Evolutionary conservation across 1,284 basidiomycete species (phyloP), one percentile per base, ranked within the genome.

Genomic region (Apiotrichum domesticum): DNA sequence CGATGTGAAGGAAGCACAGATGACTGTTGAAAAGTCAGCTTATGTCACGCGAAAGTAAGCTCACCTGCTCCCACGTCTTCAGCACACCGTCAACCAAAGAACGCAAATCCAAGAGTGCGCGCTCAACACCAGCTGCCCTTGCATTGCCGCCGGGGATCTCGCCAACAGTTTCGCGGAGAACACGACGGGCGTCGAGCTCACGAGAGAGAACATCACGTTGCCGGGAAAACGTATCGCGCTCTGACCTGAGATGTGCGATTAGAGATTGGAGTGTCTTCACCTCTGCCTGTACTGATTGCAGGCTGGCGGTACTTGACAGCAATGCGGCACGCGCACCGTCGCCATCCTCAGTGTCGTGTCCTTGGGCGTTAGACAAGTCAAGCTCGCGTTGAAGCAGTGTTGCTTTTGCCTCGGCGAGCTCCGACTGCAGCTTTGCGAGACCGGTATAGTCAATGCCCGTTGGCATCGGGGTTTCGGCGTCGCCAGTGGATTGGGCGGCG

Each of bases 51-150:
- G 5, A 1, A 6, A 29, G 43, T 9, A 21, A 4, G 65, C 70
- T 56, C 50, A 70, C 70, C 56, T 69, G 63, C 39, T 70, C 63
- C 73, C 73, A 75, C 11, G 62, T 54, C 46, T 64, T 64, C 15
- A 73, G 62, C 37, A 69, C 68, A 3, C 64, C 63, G 52, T 73
- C 69, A 2, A 75, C 56, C 66, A 72, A 65, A n/a, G 67, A 64
- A 33, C 71, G 63, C 3, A 75, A 62, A 42, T 75, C 71, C 48
- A 71, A 52, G 47, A 75, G 59, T 3, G 68, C 68, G 21, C 67
- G 66, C 45, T 72, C 71, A 4, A 68, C 66, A 3, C 64, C 65
- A 4, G 59, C 58, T 4, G 62, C 57, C 34, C 53, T 46, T 21
- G 43, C 11, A 32, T 39, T 46, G 10, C 43, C 29, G 0, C 46